phyloP scores from a whole-genome alignment of 2,329 filamentous ascomycete species.

The Orbilia ellipsospora region DNA sequence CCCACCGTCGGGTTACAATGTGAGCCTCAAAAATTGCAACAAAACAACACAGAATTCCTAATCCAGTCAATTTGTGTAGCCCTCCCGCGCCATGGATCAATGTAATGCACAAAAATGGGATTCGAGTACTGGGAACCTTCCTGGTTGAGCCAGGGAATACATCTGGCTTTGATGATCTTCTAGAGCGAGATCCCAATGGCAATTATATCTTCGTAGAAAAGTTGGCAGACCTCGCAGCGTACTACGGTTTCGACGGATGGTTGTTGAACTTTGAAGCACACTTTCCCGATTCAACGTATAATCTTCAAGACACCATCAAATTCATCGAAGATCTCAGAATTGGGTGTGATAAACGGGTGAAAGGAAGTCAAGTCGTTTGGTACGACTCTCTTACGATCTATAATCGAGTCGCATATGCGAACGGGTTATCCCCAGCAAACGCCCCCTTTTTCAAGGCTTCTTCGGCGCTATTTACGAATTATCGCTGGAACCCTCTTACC shows the following conservation, averaged over 20 bases:
- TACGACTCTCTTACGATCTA: slow-evolving; percentile 65
- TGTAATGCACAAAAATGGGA: slow-evolving; percentile 65
- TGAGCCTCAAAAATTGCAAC: slow-evolving; percentile 37
- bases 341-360: slow-evolving; percentile 59
- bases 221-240: slow-evolving; percentile 62
- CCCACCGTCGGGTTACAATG: slow-evolving; percentile 65
- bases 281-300: slow-evolving; percentile 61
- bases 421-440: slow-evolving; percentile 63
- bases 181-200: slow-evolving; percentile 61
- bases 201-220: slow-evolving; percentile 62
- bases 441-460: slow-evolving; percentile 62
- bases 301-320: slow-evolving; percentile 59
- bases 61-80: slow-evolving; percentile 3
- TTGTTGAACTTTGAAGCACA: slow-evolving; percentile 65
- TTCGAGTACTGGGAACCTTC: slow-evolving; percentile 64
- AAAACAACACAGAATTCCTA: slow-evolving; percentile 32
- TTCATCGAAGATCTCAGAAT: slow-evolving; percentile 63
- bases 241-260: slow-evolving; percentile 66
- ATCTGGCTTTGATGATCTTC: slow-evolving; percentile 53
- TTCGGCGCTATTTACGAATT: slow-evolving; percentile 64
- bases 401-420: slow-evolving; percentile 65
- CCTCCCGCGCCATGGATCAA: slow-evolving; percentile 66
- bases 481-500: slow-evolving; percentile 63
- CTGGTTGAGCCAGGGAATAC: slow-evolving; percentile 61
- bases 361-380: slow-evolving; percentile 62